Conservation (phyloP, 805 yeast species). For the Spathaspora passalidarum region DNA sequence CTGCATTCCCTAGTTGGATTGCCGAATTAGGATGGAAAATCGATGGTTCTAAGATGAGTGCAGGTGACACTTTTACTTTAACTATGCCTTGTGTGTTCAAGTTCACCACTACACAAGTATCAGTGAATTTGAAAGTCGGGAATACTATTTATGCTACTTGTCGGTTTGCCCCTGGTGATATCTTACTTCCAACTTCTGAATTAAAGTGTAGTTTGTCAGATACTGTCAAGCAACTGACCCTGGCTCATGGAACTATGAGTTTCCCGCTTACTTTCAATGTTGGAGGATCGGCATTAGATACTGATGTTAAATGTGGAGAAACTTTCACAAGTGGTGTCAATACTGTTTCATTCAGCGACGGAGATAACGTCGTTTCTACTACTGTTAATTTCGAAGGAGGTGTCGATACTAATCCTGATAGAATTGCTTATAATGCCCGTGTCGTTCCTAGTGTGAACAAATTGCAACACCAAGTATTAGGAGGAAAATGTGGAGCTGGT, state of each 20-base stretch:
- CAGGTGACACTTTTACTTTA: slow-evolving; percentile 28
- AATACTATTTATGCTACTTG: slow-evolving; percentile 20
- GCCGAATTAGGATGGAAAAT: slow-evolving; percentile 21
- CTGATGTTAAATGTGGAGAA: slow-evolving; percentile 12
- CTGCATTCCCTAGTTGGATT: slow-evolving; percentile 13
- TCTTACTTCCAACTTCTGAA: slow-evolving; percentile 10
- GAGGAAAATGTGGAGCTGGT: slow-evolving; percentile 16
- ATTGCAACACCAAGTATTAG: slow-evolving; percentile 11
- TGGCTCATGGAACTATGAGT: slow-evolving; percentile 11
- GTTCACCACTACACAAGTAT: slow-evolving; percentile 14
- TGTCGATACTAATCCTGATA: background rate
- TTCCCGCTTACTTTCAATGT: slow-evolving; percentile 16
- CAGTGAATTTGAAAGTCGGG: slow-evolving; percentile 14
- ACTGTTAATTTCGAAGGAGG: background rate
- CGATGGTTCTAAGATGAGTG: slow-evolving; percentile 9
- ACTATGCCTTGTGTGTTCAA: slow-evolving; percentile 25
- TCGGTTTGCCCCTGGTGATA: slow-evolving; percentile 15
- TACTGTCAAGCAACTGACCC: slow-evolving; percentile 3
- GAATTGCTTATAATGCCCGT: slow-evolving; percentile 2
- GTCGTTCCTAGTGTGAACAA: slow-evolving; percentile 11
- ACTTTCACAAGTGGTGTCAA: slow-evolving; percentile 13
- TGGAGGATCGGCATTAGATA: slow-evolving; percentile 11
- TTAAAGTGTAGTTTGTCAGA: slow-evolving; percentile 12
- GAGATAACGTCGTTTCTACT: slow-evolving; percentile 2
- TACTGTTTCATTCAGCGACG: slow-evolving; percentile 12